A percentile compares a stretch with the other conserved stretches of the same genome.
phyloP scores from a whole-genome alignment of 2,329 filamentous ascomycete genomes.

The Penicillium italicum region DNA sequence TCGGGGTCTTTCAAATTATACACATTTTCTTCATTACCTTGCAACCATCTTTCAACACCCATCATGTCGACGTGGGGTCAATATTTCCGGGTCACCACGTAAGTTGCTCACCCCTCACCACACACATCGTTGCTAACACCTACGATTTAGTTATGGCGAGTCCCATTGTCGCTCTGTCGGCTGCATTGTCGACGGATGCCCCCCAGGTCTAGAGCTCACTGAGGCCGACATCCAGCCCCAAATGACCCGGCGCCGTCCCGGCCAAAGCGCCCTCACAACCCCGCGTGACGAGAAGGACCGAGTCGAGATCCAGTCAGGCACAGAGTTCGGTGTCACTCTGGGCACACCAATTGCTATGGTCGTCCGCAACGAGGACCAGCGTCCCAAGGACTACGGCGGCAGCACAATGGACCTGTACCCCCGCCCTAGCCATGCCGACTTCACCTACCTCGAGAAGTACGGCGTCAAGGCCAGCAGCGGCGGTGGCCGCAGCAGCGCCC shows the following conservation, averaged over 20 bases:
- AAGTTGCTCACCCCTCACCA: slow-evolving; percentile 36
- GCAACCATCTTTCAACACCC: slow-evolving; percentile 12
- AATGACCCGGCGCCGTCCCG: slow-evolving; percentile 84
- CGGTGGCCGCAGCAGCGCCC: slow-evolving; percentile 84
- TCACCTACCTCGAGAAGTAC: slow-evolving; percentile 97
- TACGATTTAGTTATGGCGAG: slow-evolving; percentile 61
- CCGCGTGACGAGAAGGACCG: slow-evolving; percentile 88
- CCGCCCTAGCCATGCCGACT: slow-evolving; percentile 89
- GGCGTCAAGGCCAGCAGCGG: slow-evolving; percentile 88
- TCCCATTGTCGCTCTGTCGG: slow-evolving; percentile 91
- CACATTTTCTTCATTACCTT: not conserved
- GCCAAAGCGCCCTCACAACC: slow-evolving; percentile 85
- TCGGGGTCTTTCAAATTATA: not conserved
- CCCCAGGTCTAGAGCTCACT: slow-evolving; percentile 79
- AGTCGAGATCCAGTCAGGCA: slow-evolving; percentile 89
- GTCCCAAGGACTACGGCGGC: slow-evolving; percentile 85
- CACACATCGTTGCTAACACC: slow-evolving; percentile 20
- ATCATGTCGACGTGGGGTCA: slow-evolving; percentile 85
- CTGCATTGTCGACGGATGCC: slow-evolving; percentile 90
- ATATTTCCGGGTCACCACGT: slow-evolving; percentile 79
- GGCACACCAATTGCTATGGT: slow-evolving; percentile 86
- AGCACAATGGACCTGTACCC: slow-evolving; percentile 90
- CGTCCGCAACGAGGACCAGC: slow-evolving; percentile 88
- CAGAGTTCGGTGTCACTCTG: slow-evolving; percentile 82
- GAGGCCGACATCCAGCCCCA: slow-evolving; percentile 91